phyloP scores from a whole-genome alignment of 139 green algal species.

The Coelastrella sp. region DNA sequence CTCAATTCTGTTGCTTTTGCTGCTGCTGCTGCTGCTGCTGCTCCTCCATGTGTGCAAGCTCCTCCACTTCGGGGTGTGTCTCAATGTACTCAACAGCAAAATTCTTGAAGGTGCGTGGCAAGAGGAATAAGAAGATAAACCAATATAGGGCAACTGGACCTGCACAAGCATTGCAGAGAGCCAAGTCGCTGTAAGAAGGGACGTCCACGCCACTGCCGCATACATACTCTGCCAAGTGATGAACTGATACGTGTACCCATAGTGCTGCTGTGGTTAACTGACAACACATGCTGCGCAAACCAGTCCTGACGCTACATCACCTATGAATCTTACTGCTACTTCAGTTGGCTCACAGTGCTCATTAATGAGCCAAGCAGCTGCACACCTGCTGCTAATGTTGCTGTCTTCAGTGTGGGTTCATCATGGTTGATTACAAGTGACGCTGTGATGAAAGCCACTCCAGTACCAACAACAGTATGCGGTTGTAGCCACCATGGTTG shows the following conservation, averaged over 20 bases:
- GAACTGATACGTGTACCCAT: no score
- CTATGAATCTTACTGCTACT: no score
- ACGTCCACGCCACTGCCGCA: background rate
- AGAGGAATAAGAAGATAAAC: conserved; percentile 41
- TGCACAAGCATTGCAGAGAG: background rate
- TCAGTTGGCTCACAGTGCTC: no score
- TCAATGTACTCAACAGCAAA: conserved; percentile 46
- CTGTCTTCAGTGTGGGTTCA: conserved; percentile 20
- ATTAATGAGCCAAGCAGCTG: background rate
- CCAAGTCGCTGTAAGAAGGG: background rate
- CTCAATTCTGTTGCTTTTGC: background rate
- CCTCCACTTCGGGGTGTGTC: conserved; percentile 27
- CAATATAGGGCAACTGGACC: conserved; percentile 38
- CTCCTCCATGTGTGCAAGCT: conserved; percentile 9
- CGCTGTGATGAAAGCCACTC: conserved; percentile 11
- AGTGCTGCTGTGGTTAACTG: no score
- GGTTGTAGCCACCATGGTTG: conserved; percentile 45
- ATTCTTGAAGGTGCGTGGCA: conserved; percentile 35
- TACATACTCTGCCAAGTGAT: background rate
- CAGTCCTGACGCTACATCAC: no score
- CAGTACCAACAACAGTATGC: conserved; percentile 1
- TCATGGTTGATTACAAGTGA: background rate
- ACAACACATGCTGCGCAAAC: no score
- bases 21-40: conserved; percentile 25
- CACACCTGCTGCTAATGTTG: conserved; percentile 23